Percentiles rank a stretch among this genome's conserved stretches.
phyloP scores from a whole-genome alignment of 257 asterid species.

The Apocynum venetum region DNA sequence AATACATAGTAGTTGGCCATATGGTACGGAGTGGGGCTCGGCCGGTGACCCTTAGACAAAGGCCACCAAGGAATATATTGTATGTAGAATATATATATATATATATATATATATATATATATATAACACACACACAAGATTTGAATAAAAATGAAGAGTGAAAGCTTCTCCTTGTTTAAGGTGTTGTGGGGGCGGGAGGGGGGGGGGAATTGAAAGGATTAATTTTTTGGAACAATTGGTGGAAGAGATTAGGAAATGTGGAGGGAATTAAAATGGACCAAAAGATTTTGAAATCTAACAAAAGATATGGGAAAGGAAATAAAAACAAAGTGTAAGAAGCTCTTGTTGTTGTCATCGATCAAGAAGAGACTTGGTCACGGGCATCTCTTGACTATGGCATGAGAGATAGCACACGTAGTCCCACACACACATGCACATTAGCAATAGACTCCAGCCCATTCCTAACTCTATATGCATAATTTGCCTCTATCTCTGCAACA shows the following conservation, averaged over 20 bases:
- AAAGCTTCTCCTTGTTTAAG: too few relatives aligned
- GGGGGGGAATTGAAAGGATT: too few relatives aligned
- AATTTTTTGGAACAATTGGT: too few relatives aligned
- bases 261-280: background rate
- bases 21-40: background rate
- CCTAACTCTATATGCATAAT: background rate
- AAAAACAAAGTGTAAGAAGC: constrained; percentile 32
- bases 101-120: too few relatives aligned
- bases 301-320: constrained; percentile 13
- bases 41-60: background rate
- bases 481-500: too few relatives aligned
- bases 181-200: too few relatives aligned
- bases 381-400: constrained; percentile 54
- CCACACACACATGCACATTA: constrained; percentile 20
- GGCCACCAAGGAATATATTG: background rate
- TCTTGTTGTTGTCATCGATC: constrained; percentile 33
- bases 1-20: background rate
- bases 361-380: constrained; percentile 52
- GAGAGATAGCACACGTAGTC: constrained; percentile 13
- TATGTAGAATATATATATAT: too few relatives aligned
- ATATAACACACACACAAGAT: too few relatives aligned
- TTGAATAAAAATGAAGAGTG: too few relatives aligned
- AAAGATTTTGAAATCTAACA: constrained; percentile 6
- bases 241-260: too few relatives aligned
- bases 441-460: constrained; percentile 29